Percentiles rank a stretch among this genome's conserved stretches.
Conservation (phyloP, 2,329 filamentous ascomycete species). For the Pleoardoris graminearum region DNA sequence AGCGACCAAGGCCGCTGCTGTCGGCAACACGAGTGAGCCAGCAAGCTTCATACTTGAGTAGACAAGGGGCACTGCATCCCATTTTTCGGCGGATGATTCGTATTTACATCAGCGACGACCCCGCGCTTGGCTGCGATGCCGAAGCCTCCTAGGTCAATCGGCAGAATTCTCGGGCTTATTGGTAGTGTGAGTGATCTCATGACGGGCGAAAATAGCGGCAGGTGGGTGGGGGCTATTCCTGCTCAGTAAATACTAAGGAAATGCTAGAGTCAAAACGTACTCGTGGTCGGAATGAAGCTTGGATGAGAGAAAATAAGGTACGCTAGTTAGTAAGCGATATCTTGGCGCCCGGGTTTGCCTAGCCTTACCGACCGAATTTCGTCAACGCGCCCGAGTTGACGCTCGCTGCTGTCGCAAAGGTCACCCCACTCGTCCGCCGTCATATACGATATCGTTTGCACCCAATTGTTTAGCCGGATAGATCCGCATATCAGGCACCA, state of each 20-base stretch:
- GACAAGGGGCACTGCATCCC: not conserved
- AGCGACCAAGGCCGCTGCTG: not conserved
- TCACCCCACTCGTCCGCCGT: not conserved
- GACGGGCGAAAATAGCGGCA: not conserved
- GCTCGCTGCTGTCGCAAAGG: not conserved
- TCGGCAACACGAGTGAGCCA: not conserved
- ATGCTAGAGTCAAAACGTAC: not conserved
- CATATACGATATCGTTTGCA: not conserved
- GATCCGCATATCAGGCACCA: not conserved
- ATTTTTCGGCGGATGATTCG: no score
- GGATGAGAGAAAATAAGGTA: not conserved
- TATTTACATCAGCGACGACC: not conserved
- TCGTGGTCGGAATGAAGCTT: not conserved
- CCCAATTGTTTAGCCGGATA: not conserved
- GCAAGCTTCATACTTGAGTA: not conserved
- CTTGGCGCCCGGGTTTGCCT: conserved; percentile 5
- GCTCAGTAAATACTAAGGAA: not conserved
- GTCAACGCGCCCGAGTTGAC: not conserved
- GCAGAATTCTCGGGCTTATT: not conserved
- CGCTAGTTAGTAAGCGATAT: conserved; percentile 10
- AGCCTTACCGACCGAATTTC: conserved; percentile 4
- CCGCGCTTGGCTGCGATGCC: not conserved
- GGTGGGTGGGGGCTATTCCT: not conserved
- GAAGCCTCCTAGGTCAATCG: not conserved
- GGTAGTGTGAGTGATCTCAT: not conserved